These are phyloP conservation scores for Quercus robur DNA, from an alignment of 306 rosid genomes.

Conservation along the genomic window DNA sequence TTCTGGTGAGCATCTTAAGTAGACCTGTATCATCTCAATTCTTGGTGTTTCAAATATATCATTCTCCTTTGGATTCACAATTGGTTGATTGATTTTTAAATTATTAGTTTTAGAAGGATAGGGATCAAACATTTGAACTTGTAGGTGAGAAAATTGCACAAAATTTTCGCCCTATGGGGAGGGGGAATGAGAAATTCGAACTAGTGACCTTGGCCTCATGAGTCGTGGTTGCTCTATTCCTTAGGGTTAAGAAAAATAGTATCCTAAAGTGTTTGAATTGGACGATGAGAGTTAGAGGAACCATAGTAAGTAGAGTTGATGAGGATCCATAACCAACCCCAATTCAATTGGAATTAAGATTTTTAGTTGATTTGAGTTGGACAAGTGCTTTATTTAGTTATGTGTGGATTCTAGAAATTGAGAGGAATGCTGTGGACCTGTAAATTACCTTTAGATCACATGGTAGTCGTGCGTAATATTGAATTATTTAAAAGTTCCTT, in stretches of 20 bases:
- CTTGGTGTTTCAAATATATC: neutral
- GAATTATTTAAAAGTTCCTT: too few relatives aligned
- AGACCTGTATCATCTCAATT: neutral
- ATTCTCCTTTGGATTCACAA: neutral
- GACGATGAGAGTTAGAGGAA: neutral
- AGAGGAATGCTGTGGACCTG: neutral
- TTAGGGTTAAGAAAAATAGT: neutral
- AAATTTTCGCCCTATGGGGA: neutral
- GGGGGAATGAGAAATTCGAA: too few relatives aligned
- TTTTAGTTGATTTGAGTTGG: neutral
- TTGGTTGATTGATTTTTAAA: conserved; percentile 9
- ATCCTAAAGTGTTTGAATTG: neutral
- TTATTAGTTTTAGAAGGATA: neutral
- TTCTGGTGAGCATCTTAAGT: conserved; percentile 50
- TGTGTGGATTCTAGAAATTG: neutral
- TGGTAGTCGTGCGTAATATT: too few relatives aligned
- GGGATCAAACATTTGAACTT: neutral
- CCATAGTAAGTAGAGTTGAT: neutral
- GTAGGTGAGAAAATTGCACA: neutral
- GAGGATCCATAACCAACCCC: neutral
- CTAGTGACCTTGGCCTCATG: too few relatives aligned
- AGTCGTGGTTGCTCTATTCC: too few relatives aligned
- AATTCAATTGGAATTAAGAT: neutral
- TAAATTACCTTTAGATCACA: neutral
- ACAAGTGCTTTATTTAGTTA: neutral